Conservation (phyloP, 192 early-diverging fungal genomes). For the Podila minutissima region DNA sequence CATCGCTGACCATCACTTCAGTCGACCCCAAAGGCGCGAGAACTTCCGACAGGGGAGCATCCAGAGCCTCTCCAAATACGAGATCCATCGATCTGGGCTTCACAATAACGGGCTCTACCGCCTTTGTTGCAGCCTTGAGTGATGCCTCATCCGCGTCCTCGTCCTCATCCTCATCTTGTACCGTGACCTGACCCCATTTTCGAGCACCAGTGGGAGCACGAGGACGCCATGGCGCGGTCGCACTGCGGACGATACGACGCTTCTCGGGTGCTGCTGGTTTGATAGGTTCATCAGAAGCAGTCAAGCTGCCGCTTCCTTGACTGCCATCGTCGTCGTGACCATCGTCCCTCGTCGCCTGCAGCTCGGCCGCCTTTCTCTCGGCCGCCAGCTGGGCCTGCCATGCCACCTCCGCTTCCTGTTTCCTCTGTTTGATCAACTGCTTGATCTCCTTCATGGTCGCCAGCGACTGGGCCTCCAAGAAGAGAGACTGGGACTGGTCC, state of each 20-base stretch:
- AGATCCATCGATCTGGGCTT: background rate
- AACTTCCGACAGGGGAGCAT: background rate
- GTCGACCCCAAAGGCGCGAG: background rate
- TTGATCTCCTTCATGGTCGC: slow-evolving; percentile 34
- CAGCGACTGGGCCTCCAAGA: slow-evolving; percentile 39
- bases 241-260: background rate
- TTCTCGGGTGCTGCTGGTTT: background rate
- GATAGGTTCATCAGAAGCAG: background rate
- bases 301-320: background rate
- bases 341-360: background rate
- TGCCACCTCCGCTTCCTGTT: slow-evolving; percentile 16
- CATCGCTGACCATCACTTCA: background rate
- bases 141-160: background rate
- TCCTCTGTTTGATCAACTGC: slow-evolving; percentile 8
- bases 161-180: background rate
- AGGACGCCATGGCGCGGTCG: background rate
- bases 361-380: slow-evolving; percentile 11
- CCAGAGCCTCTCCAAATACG: background rate
- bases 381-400: slow-evolving; percentile 20
- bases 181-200: background rate
- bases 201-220: background rate
- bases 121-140: background rate
- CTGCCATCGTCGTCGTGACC: slow-evolving; percentile 4
- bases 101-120: background rate
- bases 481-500: slow-evolving; percentile 5